Evolutionary conservation across 306 rosid species (phyloP), one percentile per base, ranked within the genome.

Genomic region (Betula pendula): DNA sequence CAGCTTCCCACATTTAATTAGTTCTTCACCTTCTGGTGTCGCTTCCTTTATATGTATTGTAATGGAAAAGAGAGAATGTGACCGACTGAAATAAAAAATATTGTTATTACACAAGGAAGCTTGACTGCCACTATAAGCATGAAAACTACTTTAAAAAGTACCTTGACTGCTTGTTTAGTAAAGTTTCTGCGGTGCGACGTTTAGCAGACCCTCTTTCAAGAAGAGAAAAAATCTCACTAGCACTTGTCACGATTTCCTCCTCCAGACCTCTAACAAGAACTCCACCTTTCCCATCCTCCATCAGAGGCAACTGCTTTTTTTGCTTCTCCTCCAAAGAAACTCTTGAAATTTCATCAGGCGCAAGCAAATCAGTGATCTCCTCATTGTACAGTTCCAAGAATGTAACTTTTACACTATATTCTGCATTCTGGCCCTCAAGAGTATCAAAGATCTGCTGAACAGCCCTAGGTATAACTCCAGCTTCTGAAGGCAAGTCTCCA

Each of bases 201-300:
- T 96, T 96, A 0, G 99, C 81, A 56, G 99, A 96, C 65, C 99
- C 99, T 81, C 99, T 87, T 74, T 96, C 99, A 0, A 96, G 85
- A 51, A 95, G 90, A 69, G 94, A 86, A 75, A 88, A 94, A 71
- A 94, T 91, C 79, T 94, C 98, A 81, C 49, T 87, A 1, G 98
- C 98, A 85, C 98, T 90, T 3, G 98, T 72, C 68, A 94, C 98
- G 79, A 94, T 92, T 82, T 92, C 97, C 72, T 92, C 97, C 80
- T 92, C 98, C 56, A 94, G 83, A 50, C 98, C 98, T 84, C 97
- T 85, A 1, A 94, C 98, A 16, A 94, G 97, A 76, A 94, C 98
- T 63, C 98, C 98, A 66, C 98, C 97, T 86, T 94, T 94, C 42
- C 98, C 98, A 83, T 94, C 97, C 84, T 94, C 98, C 98, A 94